Evolutionary conservation across 1,139 yeast species (phyloP), one percentile per base, ranked within the genome.

Genomic region (Suhomyces chickasaworum): DNA sequence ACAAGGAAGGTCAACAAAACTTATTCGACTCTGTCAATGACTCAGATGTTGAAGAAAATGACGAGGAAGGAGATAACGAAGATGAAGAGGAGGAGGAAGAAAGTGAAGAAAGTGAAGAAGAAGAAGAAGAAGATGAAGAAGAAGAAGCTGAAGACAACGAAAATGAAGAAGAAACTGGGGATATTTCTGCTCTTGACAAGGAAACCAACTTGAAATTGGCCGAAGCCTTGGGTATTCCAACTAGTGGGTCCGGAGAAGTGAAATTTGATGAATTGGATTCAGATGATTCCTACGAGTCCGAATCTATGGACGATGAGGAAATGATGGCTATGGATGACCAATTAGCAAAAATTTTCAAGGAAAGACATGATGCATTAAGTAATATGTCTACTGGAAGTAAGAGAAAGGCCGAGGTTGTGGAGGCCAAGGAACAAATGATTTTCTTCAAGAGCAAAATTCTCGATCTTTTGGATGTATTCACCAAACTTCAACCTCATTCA

Each of bases 241-340:
- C 81, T 1, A 69, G 64, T 22, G 63, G 65, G 6, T 61, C 72
- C 0, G 80, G 79, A 4, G 78, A 77, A 53, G 76, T 73, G 13
- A 75, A 75, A 46, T 71, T 67, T 43, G 75, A 68, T 6, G 78
- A 73, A 16, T 50, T 65, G 42, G 41, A 39, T 3, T 39, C 41
- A 1, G 71, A 66, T 20, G 66, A 63, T 13, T 77, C 76, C 12
- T 78, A 78, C 42, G 87, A 82, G 47, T 89, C 86, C 10, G 95
- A 88, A 52, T 81, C 90, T 2, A 87, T 89, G 95, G 95, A 93
- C 55, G 99, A 93, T 63, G 98, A 91, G 56, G 91, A 90, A 64
- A 93, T 93, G 99, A 83, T 91, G 84, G 96, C 93, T 13, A 80
- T 93, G 61, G 99, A 93, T 63, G 89, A 78, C 22, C 95, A 89